Conservation (phyloP, 176 grass and related monocot species). For the Tillandsia fasciculata region DNA sequence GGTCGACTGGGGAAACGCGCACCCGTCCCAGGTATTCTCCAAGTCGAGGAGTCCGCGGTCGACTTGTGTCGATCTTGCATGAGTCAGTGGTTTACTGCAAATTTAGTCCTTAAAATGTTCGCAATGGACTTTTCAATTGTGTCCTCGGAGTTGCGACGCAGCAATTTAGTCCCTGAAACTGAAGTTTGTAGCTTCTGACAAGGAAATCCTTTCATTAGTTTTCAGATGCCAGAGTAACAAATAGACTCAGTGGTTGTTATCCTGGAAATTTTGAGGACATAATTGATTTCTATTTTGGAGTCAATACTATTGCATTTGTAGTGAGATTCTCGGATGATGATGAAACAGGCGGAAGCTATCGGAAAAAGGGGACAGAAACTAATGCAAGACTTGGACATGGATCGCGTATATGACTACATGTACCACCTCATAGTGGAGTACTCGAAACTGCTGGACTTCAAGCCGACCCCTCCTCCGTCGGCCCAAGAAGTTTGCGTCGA, state of each 20-base stretch:
- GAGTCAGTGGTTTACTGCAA: too few relatives aligned
- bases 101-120: too few relatives aligned
- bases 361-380: constrained; percentile 46
- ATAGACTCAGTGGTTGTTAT: too few relatives aligned
- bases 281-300: constrained; percentile 2
- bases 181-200: too few relatives aligned
- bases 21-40: constrained; percentile 27
- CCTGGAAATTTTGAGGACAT: too few relatives aligned
- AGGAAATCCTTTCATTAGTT: too few relatives aligned
- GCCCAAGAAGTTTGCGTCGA: constrained; percentile 59
- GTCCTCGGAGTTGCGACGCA: too few relatives aligned
- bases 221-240: too few relatives aligned
- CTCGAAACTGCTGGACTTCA: constrained; percentile 53
- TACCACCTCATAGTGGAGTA: constrained; percentile 69
- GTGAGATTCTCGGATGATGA: background rate
- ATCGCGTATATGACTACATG: constrained; percentile 84
- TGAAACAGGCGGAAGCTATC: constrained; percentile 44
- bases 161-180: too few relatives aligned
- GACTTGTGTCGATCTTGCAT: too few relatives aligned
- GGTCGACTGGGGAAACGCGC: constrained; percentile 65
- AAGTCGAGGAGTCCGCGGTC: too few relatives aligned
- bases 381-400: constrained; percentile 60
- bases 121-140: too few relatives aligned
- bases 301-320: background rate
- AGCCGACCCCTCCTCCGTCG: constrained; percentile 30